phyloP scores from a whole-genome alignment of 75 land plant genomes.

The Picea glauca region DNA sequence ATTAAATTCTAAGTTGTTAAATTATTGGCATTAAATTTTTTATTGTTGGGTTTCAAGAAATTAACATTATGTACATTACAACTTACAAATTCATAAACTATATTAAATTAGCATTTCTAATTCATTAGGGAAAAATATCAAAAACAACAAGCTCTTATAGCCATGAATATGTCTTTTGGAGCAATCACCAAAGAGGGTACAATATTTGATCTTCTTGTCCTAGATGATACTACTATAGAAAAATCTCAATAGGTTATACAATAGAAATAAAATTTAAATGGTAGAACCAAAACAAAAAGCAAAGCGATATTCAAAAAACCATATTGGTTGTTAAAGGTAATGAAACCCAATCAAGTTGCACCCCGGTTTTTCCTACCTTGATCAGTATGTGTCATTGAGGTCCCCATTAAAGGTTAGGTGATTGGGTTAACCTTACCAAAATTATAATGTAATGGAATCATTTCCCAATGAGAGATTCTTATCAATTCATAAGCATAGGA shows the following conservation, averaged over 20 bases:
- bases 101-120: not conserved
- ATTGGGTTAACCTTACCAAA: not conserved
- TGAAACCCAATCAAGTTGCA: not conserved
- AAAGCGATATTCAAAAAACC: not conserved
- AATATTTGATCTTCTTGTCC: not conserved
- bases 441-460: not conserved
- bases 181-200: too few relatives aligned
- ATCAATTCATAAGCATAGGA: not conserved
- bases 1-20: too few relatives aligned
- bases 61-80: too few relatives aligned
- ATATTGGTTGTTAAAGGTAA: not conserved
- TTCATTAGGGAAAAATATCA: not conserved
- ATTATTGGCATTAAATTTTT: too few relatives aligned
- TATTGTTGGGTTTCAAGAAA: too few relatives aligned
- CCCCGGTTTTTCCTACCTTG: not conserved
- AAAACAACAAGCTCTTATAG: not conserved
- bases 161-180: too few relatives aligned
- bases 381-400: not conserved
- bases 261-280: not conserved
- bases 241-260: not conserved
- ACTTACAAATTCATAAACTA: too few relatives aligned
- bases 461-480: not conserved
- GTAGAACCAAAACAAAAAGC: not conserved
- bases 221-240: not conserved
- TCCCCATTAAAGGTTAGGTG: not conserved